These are phyloP conservation scores for Gymnopilus dilepis DNA, from an alignment of 768 basidiomycete genomes.

Conservation along the genomic window DNA sequence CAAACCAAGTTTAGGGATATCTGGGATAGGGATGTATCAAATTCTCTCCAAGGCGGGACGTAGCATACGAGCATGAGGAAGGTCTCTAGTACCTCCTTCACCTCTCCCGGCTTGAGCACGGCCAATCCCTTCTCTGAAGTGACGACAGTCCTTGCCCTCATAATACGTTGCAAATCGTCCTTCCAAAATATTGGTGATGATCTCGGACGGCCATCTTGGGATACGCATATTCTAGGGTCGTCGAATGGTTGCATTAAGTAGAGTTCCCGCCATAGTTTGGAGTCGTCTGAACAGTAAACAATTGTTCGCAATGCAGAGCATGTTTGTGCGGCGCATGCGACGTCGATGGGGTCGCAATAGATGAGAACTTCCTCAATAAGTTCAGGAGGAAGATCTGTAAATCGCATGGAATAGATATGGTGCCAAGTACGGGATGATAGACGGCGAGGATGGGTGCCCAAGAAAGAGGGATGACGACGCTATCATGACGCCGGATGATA, in stretches of 20 bases:
- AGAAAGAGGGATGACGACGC: constrained; percentile 6
- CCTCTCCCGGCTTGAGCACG: constrained; percentile 48
- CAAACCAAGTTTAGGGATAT: constrained; percentile 59
- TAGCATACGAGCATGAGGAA: constrained; percentile 54
- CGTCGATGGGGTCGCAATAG: constrained; percentile 63
- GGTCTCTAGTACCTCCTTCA: constrained; percentile 47
- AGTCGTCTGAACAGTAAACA: constrained; percentile 51
- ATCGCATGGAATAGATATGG: constrained; percentile 17
- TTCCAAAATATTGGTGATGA: constrained; percentile 53
- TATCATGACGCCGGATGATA: not conserved
- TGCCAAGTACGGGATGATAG: not conserved
- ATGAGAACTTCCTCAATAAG: constrained; percentile 62
- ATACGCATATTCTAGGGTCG: constrained; percentile 60
- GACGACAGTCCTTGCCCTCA: constrained; percentile 59
- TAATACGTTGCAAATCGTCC: constrained; percentile 54
- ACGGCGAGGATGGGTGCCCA: not conserved
- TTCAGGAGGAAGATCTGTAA: constrained; percentile 59
- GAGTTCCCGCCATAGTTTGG: constrained; percentile 65
- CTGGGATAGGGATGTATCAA: constrained; percentile 26
- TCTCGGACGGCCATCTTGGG: constrained; percentile 38
- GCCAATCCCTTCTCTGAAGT: constrained; percentile 25
- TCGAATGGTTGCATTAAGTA: constrained; percentile 70
- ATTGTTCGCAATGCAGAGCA: constrained; percentile 44
- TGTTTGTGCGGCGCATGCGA: constrained; percentile 57
- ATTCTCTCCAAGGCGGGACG: constrained; percentile 40